Conservation (phyloP, 441 rosid genomes). For the Bruguiera hainesii region DNA sequence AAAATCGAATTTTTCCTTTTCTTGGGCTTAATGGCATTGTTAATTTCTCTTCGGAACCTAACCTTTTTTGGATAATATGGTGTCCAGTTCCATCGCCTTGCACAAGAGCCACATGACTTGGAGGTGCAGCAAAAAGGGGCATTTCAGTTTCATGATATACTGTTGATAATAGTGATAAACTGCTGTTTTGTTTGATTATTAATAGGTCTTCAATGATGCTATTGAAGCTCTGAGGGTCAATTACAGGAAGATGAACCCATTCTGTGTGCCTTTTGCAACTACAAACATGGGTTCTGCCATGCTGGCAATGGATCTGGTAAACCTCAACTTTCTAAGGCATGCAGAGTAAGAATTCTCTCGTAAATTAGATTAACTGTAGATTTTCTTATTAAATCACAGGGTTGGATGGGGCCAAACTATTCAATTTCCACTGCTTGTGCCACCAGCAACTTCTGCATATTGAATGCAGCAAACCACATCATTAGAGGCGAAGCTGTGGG, state of each 20-base stretch:
- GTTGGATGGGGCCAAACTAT: slow-evolving; percentile 91
- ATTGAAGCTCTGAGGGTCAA: slow-evolving; percentile 87
- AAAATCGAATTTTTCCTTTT: background rate
- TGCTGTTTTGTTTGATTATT: slow-evolving; percentile 10
- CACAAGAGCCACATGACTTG: slow-evolving; percentile 2
- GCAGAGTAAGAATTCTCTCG: background rate
- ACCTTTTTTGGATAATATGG: background rate
- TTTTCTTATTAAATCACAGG: slow-evolving; percentile 34
- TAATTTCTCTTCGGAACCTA: background rate
- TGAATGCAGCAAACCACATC: slow-evolving; percentile 78
- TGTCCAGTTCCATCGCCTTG: background rate
- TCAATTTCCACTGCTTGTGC: slow-evolving; percentile 83
- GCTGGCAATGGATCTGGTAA: slow-evolving; percentile 83
- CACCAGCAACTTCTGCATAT: slow-evolving; percentile 71
- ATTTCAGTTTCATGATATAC: slow-evolving; percentile 12
- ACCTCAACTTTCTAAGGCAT: slow-evolving; percentile 24
- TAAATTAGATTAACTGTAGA: slow-evolving; percentile 13
- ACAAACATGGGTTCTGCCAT: slow-evolving; percentile 99
- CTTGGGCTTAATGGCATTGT: background rate
- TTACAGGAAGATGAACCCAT: slow-evolving; percentile 91
- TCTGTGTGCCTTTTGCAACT: slow-evolving; percentile 91
- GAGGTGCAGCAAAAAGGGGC: background rate
- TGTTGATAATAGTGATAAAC: slow-evolving; percentile 5
- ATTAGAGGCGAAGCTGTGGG: slow-evolving; percentile 82
- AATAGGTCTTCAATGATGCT: slow-evolving; percentile 85